A percentile compares a stretch with the other conserved stretches of the same genome.
These are phyloP conservation scores for Ascosphaera pollenicola DNA, from an alignment of 2,329 filamentous ascomycete genomes.

Conservation along the genomic window DNA sequence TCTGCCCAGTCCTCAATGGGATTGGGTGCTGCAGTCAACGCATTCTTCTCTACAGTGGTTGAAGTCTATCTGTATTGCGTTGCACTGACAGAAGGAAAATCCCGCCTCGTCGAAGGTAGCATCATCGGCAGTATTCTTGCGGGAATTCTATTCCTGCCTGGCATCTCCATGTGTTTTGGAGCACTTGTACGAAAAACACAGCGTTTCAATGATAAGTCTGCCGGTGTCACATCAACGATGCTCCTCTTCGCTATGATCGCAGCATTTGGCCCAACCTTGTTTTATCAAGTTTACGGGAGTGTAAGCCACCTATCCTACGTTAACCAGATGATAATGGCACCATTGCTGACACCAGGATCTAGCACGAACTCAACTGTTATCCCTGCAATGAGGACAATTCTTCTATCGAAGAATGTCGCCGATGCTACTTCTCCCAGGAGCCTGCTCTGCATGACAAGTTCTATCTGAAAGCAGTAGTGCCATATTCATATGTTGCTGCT, in stretches of 20 bases:
- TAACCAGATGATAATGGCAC: no score
- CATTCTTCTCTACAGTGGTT: conserved; percentile 92
- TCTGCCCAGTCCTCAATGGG: conserved; percentile 98
- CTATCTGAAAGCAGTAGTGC: conserved; percentile 72
- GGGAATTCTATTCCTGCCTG: conserved; percentile 82
- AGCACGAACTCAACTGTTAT: conserved; percentile 78
- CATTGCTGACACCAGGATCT: background rate
- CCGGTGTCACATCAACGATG: conserved; percentile 95
- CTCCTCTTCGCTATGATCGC: conserved; percentile 87
- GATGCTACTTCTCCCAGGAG: conserved; percentile 82
- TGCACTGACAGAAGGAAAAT: conserved; percentile 78
- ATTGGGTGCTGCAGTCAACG: conserved; percentile 86
- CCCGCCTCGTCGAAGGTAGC: conserved; percentile 80
- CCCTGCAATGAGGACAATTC: conserved; percentile 31
- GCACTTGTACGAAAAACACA: conserved; percentile 96
- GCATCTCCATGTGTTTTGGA: conserved; percentile 95
- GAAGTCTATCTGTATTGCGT: conserved; percentile 97
- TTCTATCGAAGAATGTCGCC: conserved; percentile 46
- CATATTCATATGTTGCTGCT: conserved; percentile 81
- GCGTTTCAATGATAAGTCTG: conserved; percentile 89
- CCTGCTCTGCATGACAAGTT: conserved; percentile 72
- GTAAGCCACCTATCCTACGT: conserved; percentile 22
- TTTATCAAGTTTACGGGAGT: conserved; percentile 97
- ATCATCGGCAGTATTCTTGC: conserved; percentile 97
- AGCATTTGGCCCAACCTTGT: conserved; percentile 84